phyloP scores from a whole-genome alignment of 1,284 basidiomycete species.

The Calocybe gambosa region DNA sequence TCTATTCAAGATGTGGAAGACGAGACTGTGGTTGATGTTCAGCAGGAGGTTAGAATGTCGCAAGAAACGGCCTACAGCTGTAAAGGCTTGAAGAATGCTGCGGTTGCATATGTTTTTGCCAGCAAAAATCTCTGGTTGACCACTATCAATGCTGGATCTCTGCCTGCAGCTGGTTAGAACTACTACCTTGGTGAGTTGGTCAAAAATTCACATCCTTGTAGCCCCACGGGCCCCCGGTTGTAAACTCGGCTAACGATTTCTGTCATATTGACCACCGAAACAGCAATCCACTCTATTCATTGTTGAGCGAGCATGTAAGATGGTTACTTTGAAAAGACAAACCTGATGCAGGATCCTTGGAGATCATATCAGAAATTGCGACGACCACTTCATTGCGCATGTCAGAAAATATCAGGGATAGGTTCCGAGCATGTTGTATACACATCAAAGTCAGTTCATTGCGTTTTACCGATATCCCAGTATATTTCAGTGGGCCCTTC shows the following conservation, averaged over 20 bases:
- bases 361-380: constrained; percentile 5
- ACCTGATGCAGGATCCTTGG: not conserved
- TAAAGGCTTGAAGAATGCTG: not conserved
- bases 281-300: constrained; percentile 3
- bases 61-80: not conserved
- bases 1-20: constrained; percentile 1
- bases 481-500: not conserved
- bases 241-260: constrained; percentile 13
- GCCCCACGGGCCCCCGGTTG: constrained; percentile 11
- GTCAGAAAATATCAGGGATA: constrained; percentile 11
- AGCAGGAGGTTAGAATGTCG: not conserved
- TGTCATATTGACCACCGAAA: constrained; percentile 5
- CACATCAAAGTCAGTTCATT: not conserved
- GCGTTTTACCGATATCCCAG: not conserved
- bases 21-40: not conserved
- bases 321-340: not conserved
- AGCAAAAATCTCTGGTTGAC: constrained; percentile 4
- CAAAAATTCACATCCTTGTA: constrained; percentile 8
- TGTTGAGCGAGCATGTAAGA: not conserved
- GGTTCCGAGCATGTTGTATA: constrained; percentile 9
- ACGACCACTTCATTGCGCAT: constrained; percentile 10
- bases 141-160: constrained; percentile 1
- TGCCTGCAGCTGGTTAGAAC: constrained; percentile 2
- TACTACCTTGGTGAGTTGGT: not conserved
- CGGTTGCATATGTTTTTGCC: not conserved